Evolutionary conservation across 805 yeast genomes (phyloP).

Genomic region (Metschnikowia lochheadii): DNA sequence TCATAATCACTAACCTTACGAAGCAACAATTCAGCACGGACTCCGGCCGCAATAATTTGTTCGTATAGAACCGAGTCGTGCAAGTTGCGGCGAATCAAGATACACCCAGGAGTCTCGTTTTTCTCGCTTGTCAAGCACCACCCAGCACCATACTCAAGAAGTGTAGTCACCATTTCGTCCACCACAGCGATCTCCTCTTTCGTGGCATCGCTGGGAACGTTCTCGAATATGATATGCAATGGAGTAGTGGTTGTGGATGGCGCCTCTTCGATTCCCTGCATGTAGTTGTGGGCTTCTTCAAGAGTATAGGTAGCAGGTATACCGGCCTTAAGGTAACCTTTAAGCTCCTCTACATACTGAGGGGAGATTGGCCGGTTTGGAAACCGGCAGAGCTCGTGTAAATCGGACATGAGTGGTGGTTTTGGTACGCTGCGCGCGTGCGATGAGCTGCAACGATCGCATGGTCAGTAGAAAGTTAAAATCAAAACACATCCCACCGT

Average conservation of each 20-base stretch:
- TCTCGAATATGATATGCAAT: slow-evolving; percentile 61
- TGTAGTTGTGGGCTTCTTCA: slow-evolving; percentile 66
- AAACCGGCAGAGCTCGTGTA: slow-evolving; percentile 60
- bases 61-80: slow-evolving; percentile 38
- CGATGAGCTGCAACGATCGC: slow-evolving; percentile 3
- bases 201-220: slow-evolving; percentile 44
- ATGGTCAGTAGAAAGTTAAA: neutral
- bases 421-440: neutral
- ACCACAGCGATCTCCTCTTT: slow-evolving; percentile 44
- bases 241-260: slow-evolving; percentile 65
- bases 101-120: slow-evolving; percentile 81
- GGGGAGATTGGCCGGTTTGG: slow-evolving; percentile 47
- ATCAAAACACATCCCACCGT: too few species aligned
- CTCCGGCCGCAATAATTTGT: slow-evolving; percentile 76
- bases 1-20: slow-evolving; percentile 64
- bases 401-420: slow-evolving; percentile 53
- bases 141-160: slow-evolving; percentile 86
- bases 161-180: slow-evolving; percentile 51
- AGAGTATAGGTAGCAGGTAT: slow-evolving; percentile 80
- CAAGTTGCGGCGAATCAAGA: slow-evolving; percentile 52
- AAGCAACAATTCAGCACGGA: slow-evolving; percentile 78
- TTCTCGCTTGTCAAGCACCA: slow-evolving; percentile 78
- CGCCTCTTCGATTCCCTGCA: slow-evolving; percentile 34
- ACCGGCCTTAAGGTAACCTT: slow-evolving; percentile 51
- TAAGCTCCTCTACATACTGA: slow-evolving; percentile 42